phyloP scores from a whole-genome alignment of 2,329 filamentous ascomycete genomes.

The Byssoonygena ceratinophila region DNA sequence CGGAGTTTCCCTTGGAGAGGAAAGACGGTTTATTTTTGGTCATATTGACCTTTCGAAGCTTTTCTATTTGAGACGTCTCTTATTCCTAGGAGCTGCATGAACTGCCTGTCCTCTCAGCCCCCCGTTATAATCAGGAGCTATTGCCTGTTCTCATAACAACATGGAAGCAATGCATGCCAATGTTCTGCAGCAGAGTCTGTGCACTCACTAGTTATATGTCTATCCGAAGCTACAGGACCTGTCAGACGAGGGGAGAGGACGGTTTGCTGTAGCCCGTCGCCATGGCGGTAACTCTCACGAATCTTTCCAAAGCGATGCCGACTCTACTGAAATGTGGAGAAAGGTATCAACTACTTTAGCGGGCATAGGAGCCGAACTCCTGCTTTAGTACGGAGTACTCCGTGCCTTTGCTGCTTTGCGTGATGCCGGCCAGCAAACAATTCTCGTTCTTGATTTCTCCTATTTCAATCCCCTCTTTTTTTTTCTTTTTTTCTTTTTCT shows the following conservation, averaged over 20 bases:
- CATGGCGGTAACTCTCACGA: slow-evolving; percentile 1
- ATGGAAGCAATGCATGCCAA: slow-evolving; percentile 2
- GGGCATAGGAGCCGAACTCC: slow-evolving; percentile 2
- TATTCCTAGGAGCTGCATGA: slow-evolving; percentile 1
- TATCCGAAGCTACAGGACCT: no score
- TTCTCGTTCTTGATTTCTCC: background rate
- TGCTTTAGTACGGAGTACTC: background rate
- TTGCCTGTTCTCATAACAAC: background rate
- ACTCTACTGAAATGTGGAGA: background rate
- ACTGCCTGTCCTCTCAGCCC: background rate
- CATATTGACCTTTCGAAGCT: no score
- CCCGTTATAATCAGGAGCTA: background rate
- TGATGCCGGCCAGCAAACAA: no score
- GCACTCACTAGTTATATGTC: no score
- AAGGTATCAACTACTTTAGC: background rate
- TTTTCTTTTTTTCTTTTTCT: background rate
- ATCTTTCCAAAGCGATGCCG: background rate
- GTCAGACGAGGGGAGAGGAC: background rate
- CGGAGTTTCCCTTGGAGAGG: no score
- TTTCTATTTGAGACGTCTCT: background rate
- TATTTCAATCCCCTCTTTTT: background rate
- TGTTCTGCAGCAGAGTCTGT: slow-evolving; percentile 1
- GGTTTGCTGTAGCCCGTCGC: background rate
- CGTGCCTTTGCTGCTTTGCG: no score
- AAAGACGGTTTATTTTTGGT: no score